Percentiles rank a stretch among this genome's conserved stretches.
phyloP scores from a whole-genome alignment of 352 stramenopile species.

The Halophytophthora polymorphica region DNA sequence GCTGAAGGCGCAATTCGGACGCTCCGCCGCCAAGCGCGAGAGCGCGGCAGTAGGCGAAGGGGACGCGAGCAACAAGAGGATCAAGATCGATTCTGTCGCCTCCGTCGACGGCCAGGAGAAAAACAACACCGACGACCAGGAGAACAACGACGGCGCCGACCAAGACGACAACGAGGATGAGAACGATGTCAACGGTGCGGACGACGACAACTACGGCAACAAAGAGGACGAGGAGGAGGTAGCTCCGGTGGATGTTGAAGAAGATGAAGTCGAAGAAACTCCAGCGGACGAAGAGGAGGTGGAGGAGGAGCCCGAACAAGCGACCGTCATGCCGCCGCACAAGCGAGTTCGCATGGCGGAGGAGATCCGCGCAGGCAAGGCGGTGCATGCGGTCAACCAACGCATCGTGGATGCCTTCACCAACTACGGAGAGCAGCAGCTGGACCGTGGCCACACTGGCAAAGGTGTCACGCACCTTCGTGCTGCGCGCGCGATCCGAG shows the following conservation, averaged over 20 bases:
- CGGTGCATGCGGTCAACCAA: slow-evolving; percentile 50
- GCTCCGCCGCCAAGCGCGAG: slow-evolving; percentile 7
- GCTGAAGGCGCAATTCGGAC: slow-evolving; percentile 5
- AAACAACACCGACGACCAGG: too few relatives aligned
- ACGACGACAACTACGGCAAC: not conserved
- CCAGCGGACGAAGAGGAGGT: slow-evolving; percentile 11
- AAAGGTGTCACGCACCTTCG: slow-evolving; percentile 72
- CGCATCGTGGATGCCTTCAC: slow-evolving; percentile 76
- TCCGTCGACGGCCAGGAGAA: not conserved
- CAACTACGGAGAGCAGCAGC: slow-evolving; percentile 56
- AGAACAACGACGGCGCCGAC: too few relatives aligned
- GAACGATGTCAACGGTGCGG: too few relatives aligned
- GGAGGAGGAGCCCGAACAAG: slow-evolving; percentile 6
- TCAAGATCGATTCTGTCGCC: not conserved
- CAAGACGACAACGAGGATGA: not conserved
- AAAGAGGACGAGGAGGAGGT: not conserved
- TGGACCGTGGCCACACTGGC: slow-evolving; percentile 62
- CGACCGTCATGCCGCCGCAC: slow-evolving; percentile 41
- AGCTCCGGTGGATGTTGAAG: slow-evolving; percentile 2
- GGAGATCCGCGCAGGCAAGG: slow-evolving; percentile 45
- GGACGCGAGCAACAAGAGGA: not conserved
- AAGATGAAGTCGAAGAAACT: slow-evolving; percentile 7
- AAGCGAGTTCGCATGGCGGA: slow-evolving; percentile 58
- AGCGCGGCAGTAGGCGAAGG: not conserved
- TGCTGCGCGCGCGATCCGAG: slow-evolving; percentile 54